Base-by-base conservation (phyloP, 2,329 filamentous ascomycete genomes). In the Calonectria pseudoreteaudii region DNA sequence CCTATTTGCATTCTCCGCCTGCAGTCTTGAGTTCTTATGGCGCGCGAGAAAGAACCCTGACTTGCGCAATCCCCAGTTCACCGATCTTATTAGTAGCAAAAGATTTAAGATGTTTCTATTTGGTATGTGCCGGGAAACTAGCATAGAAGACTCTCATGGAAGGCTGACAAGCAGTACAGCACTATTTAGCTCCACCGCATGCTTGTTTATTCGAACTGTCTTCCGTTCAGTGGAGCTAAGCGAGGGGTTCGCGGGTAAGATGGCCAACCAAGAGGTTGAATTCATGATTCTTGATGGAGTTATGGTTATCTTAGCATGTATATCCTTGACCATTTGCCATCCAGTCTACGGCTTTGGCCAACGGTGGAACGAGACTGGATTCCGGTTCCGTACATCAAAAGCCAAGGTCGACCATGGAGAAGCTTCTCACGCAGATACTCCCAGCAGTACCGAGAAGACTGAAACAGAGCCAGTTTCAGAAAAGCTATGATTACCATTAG, bases 201-300 rank as follows among this genome's bases (percentile, higher is more conserved):
- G 47, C 72, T 44, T 78, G 5, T 71, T 76, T 18, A 56, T 74
- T 1, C 74, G 76, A 58, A 77, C 75, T 6, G 52, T 75, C 34
- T 78, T 76, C 64, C 76, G 76, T 28, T 64, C 72, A 4, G 70
- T 76, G 30, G 76, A 78, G 70, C 41, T 78, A 10, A 74, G 74
- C 16, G 66, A 75, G 20, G 76, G 76, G 0, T 76, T 78, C 49
- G n/a, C 66, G 7, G 72, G 75, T 2, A 70, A 78, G 52, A 50
- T 76, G 0, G 76, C 76, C 8, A 78, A 78, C 41, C 44, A 76
- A 65, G 74, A 78, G 4, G 70, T 75, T 3, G 72, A 74, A 14
- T 71, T 78, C 2, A 78, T 78, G 76, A 70, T 78, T 1, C 76
- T 78, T 1, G 76, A 78, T 50, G 76, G 76, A 4, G 70, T 71